Evolutionary conservation across 495 filamentous ascomycete genomes (phyloP).

Genomic region (Neohortaea acidophila): DNA sequence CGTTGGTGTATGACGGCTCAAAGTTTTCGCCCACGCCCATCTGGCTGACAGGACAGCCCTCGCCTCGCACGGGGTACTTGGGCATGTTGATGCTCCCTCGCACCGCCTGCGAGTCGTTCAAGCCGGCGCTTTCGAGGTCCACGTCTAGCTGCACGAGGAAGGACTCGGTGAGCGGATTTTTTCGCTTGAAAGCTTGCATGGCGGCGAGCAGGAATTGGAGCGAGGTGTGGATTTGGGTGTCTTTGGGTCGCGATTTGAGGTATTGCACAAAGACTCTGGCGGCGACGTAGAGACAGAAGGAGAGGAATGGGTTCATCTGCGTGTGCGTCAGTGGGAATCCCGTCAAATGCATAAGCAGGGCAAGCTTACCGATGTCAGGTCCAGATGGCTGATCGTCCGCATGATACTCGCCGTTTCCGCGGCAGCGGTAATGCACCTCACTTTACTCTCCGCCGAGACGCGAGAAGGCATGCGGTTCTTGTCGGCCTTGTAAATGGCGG

Average conservation of each 20-base stretch:
- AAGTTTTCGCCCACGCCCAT: background rate
- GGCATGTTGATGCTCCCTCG: background rate
- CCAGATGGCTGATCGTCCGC: conserved; percentile 84
- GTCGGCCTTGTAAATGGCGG: conserved; percentile 93
- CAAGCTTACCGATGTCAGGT: conserved; percentile 60
- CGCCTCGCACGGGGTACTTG: background rate
- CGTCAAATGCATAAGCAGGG: background rate
- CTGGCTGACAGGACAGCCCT: conserved; percentile 5
- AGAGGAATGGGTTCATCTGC: conserved; percentile 91
- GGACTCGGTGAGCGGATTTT: conserved; percentile 85
- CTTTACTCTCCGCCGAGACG: conserved; percentile 75
- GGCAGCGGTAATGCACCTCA: conserved; percentile 83
- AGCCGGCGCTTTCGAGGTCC: conserved; percentile 54
- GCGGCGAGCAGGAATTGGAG: conserved; percentile 78
- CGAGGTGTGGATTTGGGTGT: conserved; percentile 65
- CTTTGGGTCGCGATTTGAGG: conserved; percentile 72
- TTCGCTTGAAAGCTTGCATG: conserved; percentile 73
- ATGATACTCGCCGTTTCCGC: conserved; percentile 93
- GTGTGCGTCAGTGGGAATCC: background rate
- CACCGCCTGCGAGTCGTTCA: conserved; percentile 16
- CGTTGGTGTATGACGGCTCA: background rate
- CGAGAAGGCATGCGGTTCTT: conserved; percentile 64
- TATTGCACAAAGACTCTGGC: conserved; percentile 94
- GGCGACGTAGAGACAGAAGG: conserved; percentile 89
- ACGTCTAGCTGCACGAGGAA: conserved; percentile 91